Evolutionary conservation across 202 grass and related monocot genomes (phyloP).

Genomic region (Thinopyrum obtusiflorum): DNA sequence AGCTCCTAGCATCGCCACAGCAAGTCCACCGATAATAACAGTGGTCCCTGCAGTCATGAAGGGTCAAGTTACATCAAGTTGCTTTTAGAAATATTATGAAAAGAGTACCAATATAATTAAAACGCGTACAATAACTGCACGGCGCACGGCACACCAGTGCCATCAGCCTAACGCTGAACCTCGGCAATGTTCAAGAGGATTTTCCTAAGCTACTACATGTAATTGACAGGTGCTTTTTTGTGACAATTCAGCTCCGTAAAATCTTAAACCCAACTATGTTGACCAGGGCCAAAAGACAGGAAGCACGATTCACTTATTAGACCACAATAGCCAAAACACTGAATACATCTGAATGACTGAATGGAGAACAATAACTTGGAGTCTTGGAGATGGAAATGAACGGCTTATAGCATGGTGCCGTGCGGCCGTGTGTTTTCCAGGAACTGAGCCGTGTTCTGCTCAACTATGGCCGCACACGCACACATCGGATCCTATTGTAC

Average conservation of each 20-base stretch:
- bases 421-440: neutral
- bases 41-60: conserved; percentile 63
- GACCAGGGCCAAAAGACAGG: neutral
- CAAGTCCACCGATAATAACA: conserved; percentile 73
- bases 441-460: neutral
- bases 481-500: too few relatives aligned
- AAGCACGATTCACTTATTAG: neutral
- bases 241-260: too few relatives aligned
- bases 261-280: too few relatives aligned
- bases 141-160: neutral
- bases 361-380: neutral
- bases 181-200: too few relatives aligned
- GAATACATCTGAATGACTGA: neutral
- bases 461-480: neutral
- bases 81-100: neutral
- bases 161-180: too few relatives aligned
- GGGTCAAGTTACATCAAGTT: neutral
- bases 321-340: neutral
- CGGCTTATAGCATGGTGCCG: neutral
- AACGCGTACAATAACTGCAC: neutral
- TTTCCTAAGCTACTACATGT: too few relatives aligned
- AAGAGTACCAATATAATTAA: neutral
- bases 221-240: too few relatives aligned
- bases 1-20: conserved; percentile 60
- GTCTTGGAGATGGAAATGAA: neutral